Percentiles rank a stretch among this genome's conserved stretches.
Conservation (phyloP, 1,139 yeast genomes). For the Kurtzmaniella quercitrusa region DNA sequence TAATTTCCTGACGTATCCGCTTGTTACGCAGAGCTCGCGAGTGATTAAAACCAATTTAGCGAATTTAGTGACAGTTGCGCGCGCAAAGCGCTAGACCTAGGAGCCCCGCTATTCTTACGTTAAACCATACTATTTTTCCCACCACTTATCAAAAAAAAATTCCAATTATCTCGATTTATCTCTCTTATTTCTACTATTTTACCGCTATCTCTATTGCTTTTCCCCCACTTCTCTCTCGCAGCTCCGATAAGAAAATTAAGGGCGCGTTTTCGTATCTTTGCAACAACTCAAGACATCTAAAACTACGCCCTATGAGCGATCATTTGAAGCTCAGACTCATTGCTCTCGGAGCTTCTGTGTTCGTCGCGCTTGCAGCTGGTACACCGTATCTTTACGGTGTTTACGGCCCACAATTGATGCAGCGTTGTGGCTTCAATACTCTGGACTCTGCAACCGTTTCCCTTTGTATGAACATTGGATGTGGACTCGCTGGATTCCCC, state of each 20-base stretch:
- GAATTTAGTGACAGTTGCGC: too few species aligned
- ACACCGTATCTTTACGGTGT: slow-evolving; percentile 72
- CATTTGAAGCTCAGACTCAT: slow-evolving; percentile 10
- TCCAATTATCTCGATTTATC: not conserved
- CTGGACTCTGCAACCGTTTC: slow-evolving; percentile 63
- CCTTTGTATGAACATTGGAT: slow-evolving; percentile 57
- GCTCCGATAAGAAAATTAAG: not conserved
- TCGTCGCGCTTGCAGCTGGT: slow-evolving; percentile 50
- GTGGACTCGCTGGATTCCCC: slow-evolving; percentile 64
- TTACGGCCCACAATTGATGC: slow-evolving; percentile 66
- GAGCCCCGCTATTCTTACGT: too few species aligned
- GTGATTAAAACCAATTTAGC: too few species aligned
- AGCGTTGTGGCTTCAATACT: slow-evolving; percentile 52
- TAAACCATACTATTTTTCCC: too few species aligned
- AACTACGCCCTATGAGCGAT: not conserved
- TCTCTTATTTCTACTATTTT: too few species aligned
- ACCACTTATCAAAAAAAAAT: too few species aligned
- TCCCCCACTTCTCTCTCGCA: not conserved
- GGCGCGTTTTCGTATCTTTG: not conserved
- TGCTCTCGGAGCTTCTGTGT: slow-evolving; percentile 21
- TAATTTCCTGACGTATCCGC: too few species aligned
- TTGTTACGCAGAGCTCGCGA: too few species aligned
- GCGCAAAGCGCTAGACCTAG: too few species aligned
- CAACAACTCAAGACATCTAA: not conserved
- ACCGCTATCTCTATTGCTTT: not conserved